Percentiles rank a stretch among this genome's conserved stretches.
phyloP scores from a whole-genome alignment of 148 eudicot genomes.

The Chenopodium formosanum region DNA sequence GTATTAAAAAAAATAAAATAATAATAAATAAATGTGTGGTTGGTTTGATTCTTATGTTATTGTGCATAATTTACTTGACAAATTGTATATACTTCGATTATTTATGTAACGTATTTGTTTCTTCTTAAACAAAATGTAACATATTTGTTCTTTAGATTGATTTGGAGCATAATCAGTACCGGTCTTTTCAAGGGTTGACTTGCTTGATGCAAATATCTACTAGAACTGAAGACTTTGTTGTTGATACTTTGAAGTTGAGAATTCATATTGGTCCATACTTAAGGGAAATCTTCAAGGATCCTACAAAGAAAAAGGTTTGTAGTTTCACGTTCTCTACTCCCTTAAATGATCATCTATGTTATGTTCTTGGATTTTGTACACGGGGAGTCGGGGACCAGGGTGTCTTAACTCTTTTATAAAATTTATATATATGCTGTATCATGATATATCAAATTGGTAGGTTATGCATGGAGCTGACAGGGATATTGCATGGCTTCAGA shows the following conservation, averaged over 20 bases:
- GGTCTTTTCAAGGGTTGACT: slow-evolving; percentile 92
- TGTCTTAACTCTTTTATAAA: background rate
- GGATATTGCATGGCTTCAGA: slow-evolving; percentile 92
- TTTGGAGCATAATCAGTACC: slow-evolving; percentile 92
- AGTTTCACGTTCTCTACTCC: background rate
- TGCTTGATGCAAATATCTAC: slow-evolving; percentile 99
- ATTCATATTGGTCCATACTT: slow-evolving; percentile 86
- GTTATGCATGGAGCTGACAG: slow-evolving; percentile 98
- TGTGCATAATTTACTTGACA: background rate
- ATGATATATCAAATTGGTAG: slow-evolving; percentile 36
- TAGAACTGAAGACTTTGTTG: slow-evolving; percentile 87
- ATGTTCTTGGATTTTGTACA: background rate
- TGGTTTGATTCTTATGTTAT: background rate
- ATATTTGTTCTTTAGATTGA: slow-evolving; percentile 58
- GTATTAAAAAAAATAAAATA: too few relatives aligned
- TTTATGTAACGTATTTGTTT: slow-evolving; percentile 11
- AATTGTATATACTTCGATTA: background rate
- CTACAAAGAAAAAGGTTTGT: slow-evolving; percentile 73
- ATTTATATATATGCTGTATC: background rate
- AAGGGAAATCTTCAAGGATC: slow-evolving; percentile 88
- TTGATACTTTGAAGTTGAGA: slow-evolving; percentile 87
- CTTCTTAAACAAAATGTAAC: background rate
- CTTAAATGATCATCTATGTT: background rate
- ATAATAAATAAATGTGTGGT: too few relatives aligned
- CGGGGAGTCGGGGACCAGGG: too few relatives aligned